These are phyloP conservation scores for Calcarisporium arbuscula DNA, from an alignment of 2,329 filamentous ascomycete genomes.

Conservation along the genomic window DNA sequence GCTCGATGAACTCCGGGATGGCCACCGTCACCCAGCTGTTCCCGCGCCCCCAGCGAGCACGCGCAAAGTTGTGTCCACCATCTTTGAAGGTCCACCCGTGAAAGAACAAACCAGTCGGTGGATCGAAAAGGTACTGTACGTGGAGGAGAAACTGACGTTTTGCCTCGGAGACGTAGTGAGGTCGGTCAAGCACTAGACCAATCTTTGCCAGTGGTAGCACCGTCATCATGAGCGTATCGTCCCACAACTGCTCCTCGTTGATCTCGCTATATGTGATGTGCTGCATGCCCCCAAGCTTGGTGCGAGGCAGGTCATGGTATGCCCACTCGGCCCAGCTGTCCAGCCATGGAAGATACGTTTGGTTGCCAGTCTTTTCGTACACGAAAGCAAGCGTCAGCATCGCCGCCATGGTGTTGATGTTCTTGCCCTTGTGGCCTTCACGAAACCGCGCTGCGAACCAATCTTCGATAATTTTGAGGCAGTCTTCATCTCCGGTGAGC, in stretches of 20 bases:
- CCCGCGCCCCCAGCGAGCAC: conserved; percentile 51
- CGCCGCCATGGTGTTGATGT: conserved; percentile 79
- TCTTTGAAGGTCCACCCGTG: conserved; percentile 76
- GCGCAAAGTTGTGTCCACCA: conserved; percentile 56
- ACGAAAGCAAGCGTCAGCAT: conserved; percentile 70
- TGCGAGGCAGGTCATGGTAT: conserved; percentile 68
- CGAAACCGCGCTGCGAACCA: conserved; percentile 68
- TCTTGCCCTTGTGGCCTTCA: conserved; percentile 70
- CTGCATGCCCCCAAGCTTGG: conserved; percentile 66
- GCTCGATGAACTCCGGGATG: conserved; percentile 74
- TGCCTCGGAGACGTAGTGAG: conserved; percentile 70
- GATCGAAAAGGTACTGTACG: conserved; percentile 72
- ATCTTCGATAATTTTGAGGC: conserved; percentile 60
- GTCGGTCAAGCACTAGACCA: conserved; percentile 60
- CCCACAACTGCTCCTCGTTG: conserved; percentile 74
- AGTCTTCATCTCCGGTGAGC: conserved; percentile 55
- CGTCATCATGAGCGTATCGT: conserved; percentile 85
- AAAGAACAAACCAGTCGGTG: conserved; percentile 66
- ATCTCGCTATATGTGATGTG: conserved; percentile 66
- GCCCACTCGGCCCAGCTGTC: conserved; percentile 80
- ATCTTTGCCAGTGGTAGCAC: conserved; percentile 77
- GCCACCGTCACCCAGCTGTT: conserved; percentile 76
- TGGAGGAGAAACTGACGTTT: conserved; percentile 73
- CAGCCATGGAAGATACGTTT: conserved; percentile 67
- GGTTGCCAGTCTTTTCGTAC: conserved; percentile 68